Conservation (phyloP, 495 filamentous ascomycete species). For the Tuber microsphaerosporum region DNA sequence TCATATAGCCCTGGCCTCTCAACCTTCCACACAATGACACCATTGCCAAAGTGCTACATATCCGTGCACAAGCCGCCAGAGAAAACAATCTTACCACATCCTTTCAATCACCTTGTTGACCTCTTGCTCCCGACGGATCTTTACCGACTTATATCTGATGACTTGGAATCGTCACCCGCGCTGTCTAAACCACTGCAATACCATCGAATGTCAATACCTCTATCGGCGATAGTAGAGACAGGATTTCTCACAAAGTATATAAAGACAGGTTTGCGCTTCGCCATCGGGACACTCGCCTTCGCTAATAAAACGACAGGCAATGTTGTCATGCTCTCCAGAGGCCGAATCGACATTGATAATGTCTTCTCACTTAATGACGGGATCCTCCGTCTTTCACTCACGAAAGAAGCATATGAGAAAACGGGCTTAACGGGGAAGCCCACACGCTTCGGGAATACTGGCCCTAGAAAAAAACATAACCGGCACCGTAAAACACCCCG, state of each 20-base stretch:
- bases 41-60: conserved; percentile 47
- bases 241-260: conserved; percentile 84
- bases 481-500: conserved; percentile 46
- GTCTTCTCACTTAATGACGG: conserved; percentile 69
- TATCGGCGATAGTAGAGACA: conserved; percentile 61
- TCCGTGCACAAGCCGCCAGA: conserved; percentile 69
- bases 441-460: conserved; percentile 33
- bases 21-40: conserved; percentile 17
- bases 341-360: conserved; percentile 69
- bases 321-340: conserved; percentile 86
- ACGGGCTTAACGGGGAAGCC: conserved; percentile 75
- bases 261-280: conserved; percentile 59
- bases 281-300: conserved; percentile 2
- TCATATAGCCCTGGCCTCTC: not conserved
- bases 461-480: conserved; percentile 50
- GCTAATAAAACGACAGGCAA: conserved; percentile 54
- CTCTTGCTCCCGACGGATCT: conserved; percentile 65
- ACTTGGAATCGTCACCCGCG: conserved; percentile 47
- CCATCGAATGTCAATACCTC: conserved; percentile 65
- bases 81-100: conserved; percentile 57
- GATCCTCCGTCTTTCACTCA: conserved; percentile 67
- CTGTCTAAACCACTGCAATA: conserved; percentile 49
- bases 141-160: conserved; percentile 52
- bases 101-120: conserved; percentile 75
- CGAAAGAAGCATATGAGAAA: conserved; percentile 77